Evolutionary conservation across 2,329 filamentous ascomycete genomes (phyloP).

Genomic region (Coniella vitis): DNA sequence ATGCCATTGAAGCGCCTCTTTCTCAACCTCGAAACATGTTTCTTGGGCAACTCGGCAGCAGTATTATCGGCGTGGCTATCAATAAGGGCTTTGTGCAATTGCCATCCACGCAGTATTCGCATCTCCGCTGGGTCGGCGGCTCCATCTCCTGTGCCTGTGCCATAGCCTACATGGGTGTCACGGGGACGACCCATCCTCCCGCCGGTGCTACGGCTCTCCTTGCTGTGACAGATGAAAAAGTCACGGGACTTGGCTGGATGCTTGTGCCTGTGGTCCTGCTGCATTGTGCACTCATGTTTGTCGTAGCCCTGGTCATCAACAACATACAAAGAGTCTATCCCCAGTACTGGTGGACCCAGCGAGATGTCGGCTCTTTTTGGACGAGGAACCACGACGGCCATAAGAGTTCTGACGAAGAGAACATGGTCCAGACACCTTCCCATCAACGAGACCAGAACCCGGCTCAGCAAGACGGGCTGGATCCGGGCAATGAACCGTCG

Average conservation of each 20-base stretch:
- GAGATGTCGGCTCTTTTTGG: slow-evolving; percentile 24
- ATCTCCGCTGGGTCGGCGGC: slow-evolving; percentile 57
- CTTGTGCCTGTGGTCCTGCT: slow-evolving; percentile 57
- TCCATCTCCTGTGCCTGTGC: slow-evolving; percentile 58
- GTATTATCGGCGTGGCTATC: slow-evolving; percentile 53
- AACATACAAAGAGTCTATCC: slow-evolving; percentile 64
- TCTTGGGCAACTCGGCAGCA: slow-evolving; percentile 58
- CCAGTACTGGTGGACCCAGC: slow-evolving; percentile 62
- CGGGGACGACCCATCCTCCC: slow-evolving; percentile 66
- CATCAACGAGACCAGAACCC: neutral
- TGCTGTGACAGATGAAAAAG: slow-evolving; percentile 51
- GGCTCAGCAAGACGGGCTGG: neutral
- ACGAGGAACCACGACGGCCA: neutral
- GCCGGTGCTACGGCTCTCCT: slow-evolving; percentile 68
- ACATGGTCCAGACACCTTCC: neutral
- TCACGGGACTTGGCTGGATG: slow-evolving; percentile 59
- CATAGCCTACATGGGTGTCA: slow-evolving; percentile 60
- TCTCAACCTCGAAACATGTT: slow-evolving; percentile 66
- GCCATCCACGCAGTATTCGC: slow-evolving; percentile 31
- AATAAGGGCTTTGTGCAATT: slow-evolving; percentile 57
- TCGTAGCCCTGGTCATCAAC: slow-evolving; percentile 57
- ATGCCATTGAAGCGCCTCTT: slow-evolving; percentile 63
- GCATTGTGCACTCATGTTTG: slow-evolving; percentile 54
- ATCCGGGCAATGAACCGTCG: neutral
- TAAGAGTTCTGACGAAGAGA: neutral